Conservation (phyloP, 176 grass and related monocot species). For the Avena insularis region DNA sequence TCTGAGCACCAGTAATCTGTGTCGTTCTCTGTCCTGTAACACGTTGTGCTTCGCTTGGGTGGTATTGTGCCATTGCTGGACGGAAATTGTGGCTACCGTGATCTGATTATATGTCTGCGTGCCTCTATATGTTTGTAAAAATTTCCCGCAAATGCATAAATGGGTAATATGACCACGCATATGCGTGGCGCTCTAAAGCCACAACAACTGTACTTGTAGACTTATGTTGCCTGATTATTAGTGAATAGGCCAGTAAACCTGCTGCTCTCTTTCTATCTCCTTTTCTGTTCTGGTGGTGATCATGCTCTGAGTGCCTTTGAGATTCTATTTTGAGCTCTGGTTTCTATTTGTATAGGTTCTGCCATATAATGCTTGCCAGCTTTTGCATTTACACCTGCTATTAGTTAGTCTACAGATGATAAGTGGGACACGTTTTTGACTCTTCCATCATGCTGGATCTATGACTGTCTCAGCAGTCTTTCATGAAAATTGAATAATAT, state of each 20-base stretch:
- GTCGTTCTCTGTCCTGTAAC: neutral
- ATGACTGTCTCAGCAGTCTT: neutral
- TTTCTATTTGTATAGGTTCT: conserved; percentile 7
- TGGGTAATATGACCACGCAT: neutral
- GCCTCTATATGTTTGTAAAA: neutral
- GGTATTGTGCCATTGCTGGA: neutral
- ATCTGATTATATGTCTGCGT: neutral
- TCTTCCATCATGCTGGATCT: neutral
- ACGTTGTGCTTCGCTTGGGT: neutral
- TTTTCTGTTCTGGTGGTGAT: neutral
- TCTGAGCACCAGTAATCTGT: neutral
- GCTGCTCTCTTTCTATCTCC: neutral
- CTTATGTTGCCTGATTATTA: neutral
- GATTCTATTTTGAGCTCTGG: neutral
- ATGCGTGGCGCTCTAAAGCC: too few relatives aligned
- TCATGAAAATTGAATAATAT: neutral
- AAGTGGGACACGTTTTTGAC: neutral
- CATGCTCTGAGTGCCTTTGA: neutral
- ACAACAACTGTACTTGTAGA: neutral
- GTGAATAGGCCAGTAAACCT: neutral
- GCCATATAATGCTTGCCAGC: neutral
- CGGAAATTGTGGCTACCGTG: neutral
- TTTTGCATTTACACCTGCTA: neutral
- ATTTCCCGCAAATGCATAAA: neutral
- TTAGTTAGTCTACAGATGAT: neutral